A percentile compares a stretch with the other conserved stretches of the same genome.
Conservation (phyloP, 106 monocot species). For the Agapanthus africanus region DNA sequence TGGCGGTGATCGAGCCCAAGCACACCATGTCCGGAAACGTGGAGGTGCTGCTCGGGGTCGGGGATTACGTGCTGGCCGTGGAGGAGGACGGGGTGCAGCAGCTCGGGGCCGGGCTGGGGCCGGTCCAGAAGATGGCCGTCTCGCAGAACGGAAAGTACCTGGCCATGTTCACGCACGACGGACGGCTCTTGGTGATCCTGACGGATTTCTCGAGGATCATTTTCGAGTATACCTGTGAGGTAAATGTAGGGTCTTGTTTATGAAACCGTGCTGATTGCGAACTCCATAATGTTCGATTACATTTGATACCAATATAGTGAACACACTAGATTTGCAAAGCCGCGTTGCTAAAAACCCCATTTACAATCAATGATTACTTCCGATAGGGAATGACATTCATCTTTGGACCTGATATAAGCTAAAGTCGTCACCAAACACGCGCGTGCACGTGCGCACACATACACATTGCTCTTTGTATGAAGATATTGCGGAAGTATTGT, state of each 20-base stretch:
- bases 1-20: conserved; percentile 86
- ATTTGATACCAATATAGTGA: too few species aligned
- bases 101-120: conserved; percentile 63
- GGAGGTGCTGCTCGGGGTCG: conserved; percentile 75
- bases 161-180: conserved; percentile 75
- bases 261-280: neutral
- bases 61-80: conserved; percentile 58
- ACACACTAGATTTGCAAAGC: neutral
- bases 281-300: too few species aligned
- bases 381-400: neutral
- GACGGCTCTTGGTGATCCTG: conserved; percentile 63
- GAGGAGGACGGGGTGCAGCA: conserved; percentile 79
- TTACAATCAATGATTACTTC: neutral
- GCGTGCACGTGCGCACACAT: neutral
- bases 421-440: neutral
- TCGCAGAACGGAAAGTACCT: conserved; percentile 78
- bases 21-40: conserved; percentile 88
- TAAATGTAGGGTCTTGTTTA: conserved; percentile 11
- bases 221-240: conserved; percentile 80
- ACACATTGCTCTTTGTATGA: neutral
- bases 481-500: neutral
- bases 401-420: neutral
- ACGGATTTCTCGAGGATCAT: conserved; percentile 83
- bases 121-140: conserved; percentile 77
- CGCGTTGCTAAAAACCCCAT: neutral